phyloP scores from a whole-genome alignment of 2,329 filamentous ascomycete species.

The Colletotrichum camelliae region DNA sequence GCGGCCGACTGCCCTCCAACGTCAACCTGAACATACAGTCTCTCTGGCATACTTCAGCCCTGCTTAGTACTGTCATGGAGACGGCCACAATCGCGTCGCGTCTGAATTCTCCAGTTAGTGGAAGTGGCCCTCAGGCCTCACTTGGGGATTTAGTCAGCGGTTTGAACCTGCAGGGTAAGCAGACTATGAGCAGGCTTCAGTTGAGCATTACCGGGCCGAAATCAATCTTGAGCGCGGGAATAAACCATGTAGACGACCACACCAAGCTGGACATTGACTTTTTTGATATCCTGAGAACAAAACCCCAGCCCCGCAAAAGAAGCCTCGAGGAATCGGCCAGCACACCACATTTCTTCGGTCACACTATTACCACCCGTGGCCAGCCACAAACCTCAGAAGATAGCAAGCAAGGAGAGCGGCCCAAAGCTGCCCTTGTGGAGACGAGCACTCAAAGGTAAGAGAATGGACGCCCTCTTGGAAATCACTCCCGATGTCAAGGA shows the following conservation, averaged over 20 bases:
- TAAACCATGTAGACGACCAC: conserved; percentile 31
- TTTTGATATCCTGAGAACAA: conserved; percentile 26
- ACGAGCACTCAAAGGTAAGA: conserved; percentile 6
- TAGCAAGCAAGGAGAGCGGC: conserved; percentile 3
- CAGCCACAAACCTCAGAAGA: neutral
- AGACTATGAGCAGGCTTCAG: conserved; percentile 77
- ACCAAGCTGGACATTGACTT: conserved; percentile 35
- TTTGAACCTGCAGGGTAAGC: conserved; percentile 78
- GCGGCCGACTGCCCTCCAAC: conserved; percentile 59
- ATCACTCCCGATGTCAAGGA: neutral
- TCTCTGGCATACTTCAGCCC: conserved; percentile 79
- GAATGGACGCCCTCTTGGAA: neutral
- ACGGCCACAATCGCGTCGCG: conserved; percentile 79
- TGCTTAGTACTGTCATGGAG: conserved; percentile 80
- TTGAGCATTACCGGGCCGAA: conserved; percentile 61
- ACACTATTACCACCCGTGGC: conserved; percentile 39
- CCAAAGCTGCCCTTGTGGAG: conserved; percentile 1
- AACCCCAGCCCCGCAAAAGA: conserved; percentile 14
- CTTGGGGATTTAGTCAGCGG: conserved; percentile 69
- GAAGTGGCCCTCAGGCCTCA: conserved; percentile 43
- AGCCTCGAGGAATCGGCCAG: neutral
- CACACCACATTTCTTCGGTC: conserved; percentile 45
- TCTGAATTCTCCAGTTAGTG: conserved; percentile 52
- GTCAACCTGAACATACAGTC: conserved; percentile 67
- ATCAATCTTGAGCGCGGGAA: conserved; percentile 21